Base-by-base conservation (phyloP, 805 yeast genomes). In the Candida anglica region DNA sequence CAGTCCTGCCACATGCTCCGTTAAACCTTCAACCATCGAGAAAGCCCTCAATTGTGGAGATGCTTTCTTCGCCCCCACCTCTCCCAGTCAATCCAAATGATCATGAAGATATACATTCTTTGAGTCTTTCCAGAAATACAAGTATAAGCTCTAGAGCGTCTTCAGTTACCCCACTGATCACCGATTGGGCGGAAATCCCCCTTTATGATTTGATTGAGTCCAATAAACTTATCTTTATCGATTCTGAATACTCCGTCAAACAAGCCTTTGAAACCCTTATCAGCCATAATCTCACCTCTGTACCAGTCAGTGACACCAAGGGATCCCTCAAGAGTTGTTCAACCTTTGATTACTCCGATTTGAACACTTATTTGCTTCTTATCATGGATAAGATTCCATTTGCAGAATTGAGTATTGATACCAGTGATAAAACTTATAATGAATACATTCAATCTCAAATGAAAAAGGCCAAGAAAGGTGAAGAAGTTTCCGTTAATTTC, bases 341-440 rank as follows among this genome's bases (percentile, higher is more conserved):
- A 40, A 83, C 95, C 2, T 91, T 91, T 57, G 98, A 93, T 59
- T 93, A 87, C 60, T 75, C 91, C 19, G 97, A 91, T 60, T 71
- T 91, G 58, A 88, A 86, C 50, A 81, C 96, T 9, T 88, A 88
- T 55, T 66, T 91, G 43, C 65, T 91, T 44, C 64, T 93, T 40
- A 93, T 93, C 15, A 70, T 89, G 67, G 89, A 91, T 53, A 86
- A 83, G 50, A 60, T 75, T 31, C 60, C 54, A 25, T 34, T 56
- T 14, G 61, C 56, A 16, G 69, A 68, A 17, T 57, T 74, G 34
- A 41, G 50, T 15, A 40, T 54, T 21, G 50, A 50, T 21, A 56
- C 54, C 40, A 41, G 38, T 29, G 37, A 41, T 15, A 41, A 49
- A 44, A 52, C 56, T 32, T 53, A 56, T 36, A 51, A 62, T 36